These are phyloP conservation scores for Colletotrichum euphorbiae DNA, from an alignment of 2,329 filamentous ascomycete species.

Conservation along the genomic window DNA sequence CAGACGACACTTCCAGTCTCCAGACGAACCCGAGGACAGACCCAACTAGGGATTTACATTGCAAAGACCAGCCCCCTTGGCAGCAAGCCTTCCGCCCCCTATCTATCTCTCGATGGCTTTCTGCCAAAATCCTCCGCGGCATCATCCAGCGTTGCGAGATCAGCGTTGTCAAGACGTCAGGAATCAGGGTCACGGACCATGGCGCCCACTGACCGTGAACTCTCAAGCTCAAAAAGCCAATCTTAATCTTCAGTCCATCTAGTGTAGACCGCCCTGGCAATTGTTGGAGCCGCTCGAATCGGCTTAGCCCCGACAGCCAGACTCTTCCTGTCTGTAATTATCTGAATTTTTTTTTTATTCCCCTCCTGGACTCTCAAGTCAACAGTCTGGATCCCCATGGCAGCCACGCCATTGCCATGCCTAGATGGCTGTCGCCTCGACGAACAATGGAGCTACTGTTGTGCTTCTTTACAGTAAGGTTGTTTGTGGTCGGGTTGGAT, in stretches of 20 bases:
- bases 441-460: not conserved
- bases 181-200: conserved; percentile 33
- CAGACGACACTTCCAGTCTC: no score
- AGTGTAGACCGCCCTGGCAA: conserved; percentile 22
- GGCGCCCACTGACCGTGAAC: conserved; percentile 22
- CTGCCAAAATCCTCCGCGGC: conserved; percentile 32
- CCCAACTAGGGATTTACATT: conserved; percentile 3
- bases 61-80: not conserved
- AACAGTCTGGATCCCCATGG: conserved; percentile 8
- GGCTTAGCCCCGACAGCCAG: conserved; percentile 26
- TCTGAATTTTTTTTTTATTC: conserved; percentile 11
- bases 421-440: not conserved
- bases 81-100: conserved; percentile 9
- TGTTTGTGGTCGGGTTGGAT: not conserved
- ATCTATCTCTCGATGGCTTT: conserved; percentile 6
- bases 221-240: conserved; percentile 37
- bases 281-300: conserved; percentile 30
- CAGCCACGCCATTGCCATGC: conserved; percentile 8
- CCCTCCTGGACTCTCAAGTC: not conserved
- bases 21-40: no score
- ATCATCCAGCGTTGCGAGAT: conserved; percentile 34
- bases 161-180: conserved; percentile 38
- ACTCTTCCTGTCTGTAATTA: not conserved
- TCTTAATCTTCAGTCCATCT: conserved; percentile 32
- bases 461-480: not conserved